Evolutionary conservation across 164 flowering plant species (phyloP).

Genomic region (Nymphaea thermarum): DNA sequence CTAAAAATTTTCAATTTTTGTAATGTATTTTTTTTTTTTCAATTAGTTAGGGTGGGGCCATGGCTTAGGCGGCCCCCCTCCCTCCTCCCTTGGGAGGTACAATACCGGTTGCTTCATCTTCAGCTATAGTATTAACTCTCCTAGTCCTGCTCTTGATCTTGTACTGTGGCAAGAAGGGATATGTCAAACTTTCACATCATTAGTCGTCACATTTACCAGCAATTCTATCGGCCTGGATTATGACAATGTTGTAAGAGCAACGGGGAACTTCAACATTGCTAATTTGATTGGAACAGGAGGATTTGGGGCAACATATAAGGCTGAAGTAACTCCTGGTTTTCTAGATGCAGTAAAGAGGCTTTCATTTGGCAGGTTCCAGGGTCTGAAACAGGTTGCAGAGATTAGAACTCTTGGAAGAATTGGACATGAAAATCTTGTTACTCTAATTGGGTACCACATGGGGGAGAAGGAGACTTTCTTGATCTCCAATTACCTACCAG

Average conservation of each 20-base stretch:
- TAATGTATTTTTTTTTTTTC: no score
- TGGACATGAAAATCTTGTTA: conserved; percentile 61
- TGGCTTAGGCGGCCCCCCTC: no score
- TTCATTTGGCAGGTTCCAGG: conserved; percentile 49
- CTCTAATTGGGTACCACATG: conserved; percentile 55
- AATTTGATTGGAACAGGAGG: conserved; percentile 72
- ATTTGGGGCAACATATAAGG: conserved; percentile 74
- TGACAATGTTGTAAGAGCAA: conserved; percentile 51
- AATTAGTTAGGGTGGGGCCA: no score
- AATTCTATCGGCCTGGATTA: conserved; percentile 40
- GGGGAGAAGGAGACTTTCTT: conserved; percentile 61
- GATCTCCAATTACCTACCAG: conserved; percentile 61
- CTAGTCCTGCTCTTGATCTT: conserved; percentile 16
- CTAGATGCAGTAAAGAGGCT: conserved; percentile 70
- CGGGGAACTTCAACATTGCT: conserved; percentile 52
- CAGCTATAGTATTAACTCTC: conserved; percentile 22
- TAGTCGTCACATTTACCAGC: conserved; percentile 46
- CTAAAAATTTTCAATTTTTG: no score
- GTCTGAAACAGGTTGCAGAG: conserved; percentile 63
- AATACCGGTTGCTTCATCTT: conserved; percentile 24
- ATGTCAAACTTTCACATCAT: conserved; percentile 20
- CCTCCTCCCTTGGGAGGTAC: conserved; percentile 17
- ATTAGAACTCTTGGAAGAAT: conserved; percentile 66
- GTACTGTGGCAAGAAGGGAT: conserved; percentile 26
- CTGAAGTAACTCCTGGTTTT: conserved; percentile 49